Base-by-base conservation (phyloP, 352 stramenopile species). In the Globisporangium uncinulatum region DNA sequence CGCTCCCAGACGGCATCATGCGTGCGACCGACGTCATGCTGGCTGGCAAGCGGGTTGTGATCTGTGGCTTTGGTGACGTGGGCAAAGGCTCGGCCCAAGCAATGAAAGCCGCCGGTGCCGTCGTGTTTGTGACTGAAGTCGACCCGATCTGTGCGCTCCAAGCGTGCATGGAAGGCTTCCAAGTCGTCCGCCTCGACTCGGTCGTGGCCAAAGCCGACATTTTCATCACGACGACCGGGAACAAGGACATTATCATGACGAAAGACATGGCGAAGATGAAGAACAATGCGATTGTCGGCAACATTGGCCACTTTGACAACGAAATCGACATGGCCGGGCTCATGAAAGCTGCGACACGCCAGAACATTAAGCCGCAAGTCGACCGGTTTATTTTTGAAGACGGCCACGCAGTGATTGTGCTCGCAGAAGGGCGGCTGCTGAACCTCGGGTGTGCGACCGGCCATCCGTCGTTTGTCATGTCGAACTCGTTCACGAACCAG, bases 301-400 rank as follows among this genome's bases (percentile, higher is more conserved):
- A 99, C 90, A 99, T 99, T 74, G 96, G 97, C 73, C 96, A 99
- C 84, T 99, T 99, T 65, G 96, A 99, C 83, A 99, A 99, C 76
- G 96, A 99, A 73, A 99, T 99, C 65, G 97, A 99, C 79, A 99
- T 99, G 90, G 92, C 95, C 45, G 93, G 94, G 42, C 78, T 99
- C 41, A 69, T 73, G n/a, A 66, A 65, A 10, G 75, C 75, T 41
- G 89, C 94, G 56, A 97, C 92, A 76, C 79, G 94, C 45, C 78
- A 98, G 63, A 99, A 99, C 83, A 99, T 99, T 83, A 99, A 99
- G 89, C 97, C 97, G n/a, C 97, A 99, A 79, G 96, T 99, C 20
- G 96, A 99, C 83, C 83, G 83, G 62, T 99, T 99, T 70, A 80
- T 98, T 60, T 99, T 99, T 70, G 73, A 92, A 54, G 87, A 98